A percentile compares a stretch with the other conserved stretches of the same genome.
Conservation (phyloP, 345 rosid species). For the Noccaea bulbosa region DNA sequence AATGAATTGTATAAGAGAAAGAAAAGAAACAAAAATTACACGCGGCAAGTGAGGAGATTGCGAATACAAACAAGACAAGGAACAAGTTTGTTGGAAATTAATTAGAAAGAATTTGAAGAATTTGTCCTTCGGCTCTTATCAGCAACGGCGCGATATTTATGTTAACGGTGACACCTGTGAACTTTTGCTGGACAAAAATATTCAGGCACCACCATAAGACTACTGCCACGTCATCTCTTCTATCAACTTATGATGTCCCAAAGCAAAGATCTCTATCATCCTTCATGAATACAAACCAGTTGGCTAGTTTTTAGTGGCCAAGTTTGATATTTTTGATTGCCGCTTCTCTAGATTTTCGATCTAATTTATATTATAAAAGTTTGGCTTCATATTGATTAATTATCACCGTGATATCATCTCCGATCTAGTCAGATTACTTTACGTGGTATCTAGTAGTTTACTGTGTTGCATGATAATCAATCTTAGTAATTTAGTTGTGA, state of each 20-base stretch:
- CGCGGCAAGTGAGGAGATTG: conserved; percentile 40
- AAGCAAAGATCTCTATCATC: conserved; percentile 20
- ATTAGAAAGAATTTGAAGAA: background rate
- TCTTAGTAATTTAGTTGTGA: background rate
- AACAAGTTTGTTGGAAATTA: background rate
- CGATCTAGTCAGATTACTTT: background rate
- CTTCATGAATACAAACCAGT: conserved; percentile 9
- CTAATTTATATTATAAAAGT: background rate
- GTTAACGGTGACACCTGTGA: conserved; percentile 40
- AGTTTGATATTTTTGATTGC: conserved; percentile 20
- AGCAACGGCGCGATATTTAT: conserved; percentile 28
- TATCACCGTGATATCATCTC: background rate
- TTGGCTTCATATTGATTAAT: background rate
- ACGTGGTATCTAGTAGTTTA: background rate
- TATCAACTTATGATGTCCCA: conserved; percentile 38
- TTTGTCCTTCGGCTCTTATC: conserved; percentile 39
- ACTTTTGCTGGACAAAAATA: conserved; percentile 2
- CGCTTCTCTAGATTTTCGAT: background rate
- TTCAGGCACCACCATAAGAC: conserved; percentile 26
- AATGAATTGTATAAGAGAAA: background rate
- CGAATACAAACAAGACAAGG: conserved; percentile 36
- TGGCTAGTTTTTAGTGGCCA: conserved; percentile 27
- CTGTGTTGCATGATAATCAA: background rate
- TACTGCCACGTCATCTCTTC: conserved; percentile 34
- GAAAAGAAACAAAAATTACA: conserved; percentile 4